phyloP scores from a whole-genome alignment of 148 eudicot genomes.

The Rhododendron griersonianum region DNA sequence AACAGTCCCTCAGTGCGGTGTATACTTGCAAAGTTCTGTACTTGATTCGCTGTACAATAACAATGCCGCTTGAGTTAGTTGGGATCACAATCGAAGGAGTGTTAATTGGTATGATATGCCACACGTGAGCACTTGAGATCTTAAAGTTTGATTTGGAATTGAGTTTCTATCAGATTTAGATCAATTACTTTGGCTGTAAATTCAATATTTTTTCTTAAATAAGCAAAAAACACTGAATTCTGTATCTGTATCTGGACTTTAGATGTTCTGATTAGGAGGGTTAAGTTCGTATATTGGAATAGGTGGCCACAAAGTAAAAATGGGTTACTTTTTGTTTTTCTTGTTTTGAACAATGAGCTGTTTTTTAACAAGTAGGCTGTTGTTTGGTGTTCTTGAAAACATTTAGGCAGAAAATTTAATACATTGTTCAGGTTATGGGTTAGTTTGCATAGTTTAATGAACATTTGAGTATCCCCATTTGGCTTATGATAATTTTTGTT shows the following conservation, averaged over 20 bases:
- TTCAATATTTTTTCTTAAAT: neutral
- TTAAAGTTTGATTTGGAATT: neutral
- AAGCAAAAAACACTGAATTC: neutral
- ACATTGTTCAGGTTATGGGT: neutral
- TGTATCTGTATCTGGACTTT: neutral
- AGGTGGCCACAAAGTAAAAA: neutral
- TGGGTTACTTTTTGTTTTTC: neutral
- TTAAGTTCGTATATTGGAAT: too few relatives aligned
- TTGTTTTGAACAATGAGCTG: neutral
- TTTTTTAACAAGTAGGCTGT: neutral
- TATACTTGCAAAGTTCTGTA: neutral
- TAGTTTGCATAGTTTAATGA: neutral
- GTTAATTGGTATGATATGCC: neutral
- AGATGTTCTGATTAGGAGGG: neutral
- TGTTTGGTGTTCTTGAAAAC: neutral
- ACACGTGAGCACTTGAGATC: neutral
- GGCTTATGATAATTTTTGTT: neutral
- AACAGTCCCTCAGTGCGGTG: neutral
- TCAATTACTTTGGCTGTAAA: neutral
- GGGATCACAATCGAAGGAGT: neutral
- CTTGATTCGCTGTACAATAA: neutral
- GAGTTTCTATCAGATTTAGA: neutral
- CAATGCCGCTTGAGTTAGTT: neutral
- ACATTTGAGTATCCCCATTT: neutral
- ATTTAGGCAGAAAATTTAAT: neutral